Conservation (phyloP, 345 rosid genomes). For the Isatis tinctoria region DNA sequence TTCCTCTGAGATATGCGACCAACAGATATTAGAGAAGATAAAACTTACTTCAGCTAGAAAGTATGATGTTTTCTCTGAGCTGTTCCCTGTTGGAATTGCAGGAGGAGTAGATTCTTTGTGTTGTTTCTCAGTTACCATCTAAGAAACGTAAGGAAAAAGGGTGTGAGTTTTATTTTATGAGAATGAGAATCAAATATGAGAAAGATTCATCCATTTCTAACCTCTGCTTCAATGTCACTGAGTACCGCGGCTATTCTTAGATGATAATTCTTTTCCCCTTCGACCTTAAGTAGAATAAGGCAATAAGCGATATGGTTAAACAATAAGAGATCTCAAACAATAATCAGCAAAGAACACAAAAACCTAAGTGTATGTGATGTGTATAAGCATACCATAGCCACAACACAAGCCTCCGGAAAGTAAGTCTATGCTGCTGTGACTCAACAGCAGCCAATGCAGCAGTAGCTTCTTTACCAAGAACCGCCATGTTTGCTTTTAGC, state of each 20-base stretch:
- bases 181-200: not conserved
- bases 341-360: too few species aligned
- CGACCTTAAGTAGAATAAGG: conserved; percentile 71
- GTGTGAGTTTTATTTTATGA: conserved; percentile 2
- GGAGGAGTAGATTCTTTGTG: conserved; percentile 96
- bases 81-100: conserved; percentile 48
- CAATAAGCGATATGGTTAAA: not conserved
- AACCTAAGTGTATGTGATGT: not conserved
- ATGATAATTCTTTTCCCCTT: conserved; percentile 87
- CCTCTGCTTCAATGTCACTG: conserved; percentile 97
- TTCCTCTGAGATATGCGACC: not conserved
- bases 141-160: conserved; percentile 12
- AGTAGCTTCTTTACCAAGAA: conserved; percentile 95
- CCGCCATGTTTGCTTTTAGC: conserved; percentile 84
- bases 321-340: too few species aligned
- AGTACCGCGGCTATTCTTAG: conserved; percentile 85
- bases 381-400: conserved; percentile 58
- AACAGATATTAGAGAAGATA: not conserved
- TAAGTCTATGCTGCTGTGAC: conserved; percentile 85
- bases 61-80: conserved; percentile 66
- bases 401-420: conserved; percentile 93
- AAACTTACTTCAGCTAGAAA: conserved; percentile 86
- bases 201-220: conserved; percentile 27
- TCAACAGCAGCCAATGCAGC: conserved; percentile 96
- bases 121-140: conserved; percentile 97